These are phyloP conservation scores for Colletotrichum aenigma DNA, from an alignment of 2,329 filamentous ascomycete genomes.

Conservation along the genomic window DNA sequence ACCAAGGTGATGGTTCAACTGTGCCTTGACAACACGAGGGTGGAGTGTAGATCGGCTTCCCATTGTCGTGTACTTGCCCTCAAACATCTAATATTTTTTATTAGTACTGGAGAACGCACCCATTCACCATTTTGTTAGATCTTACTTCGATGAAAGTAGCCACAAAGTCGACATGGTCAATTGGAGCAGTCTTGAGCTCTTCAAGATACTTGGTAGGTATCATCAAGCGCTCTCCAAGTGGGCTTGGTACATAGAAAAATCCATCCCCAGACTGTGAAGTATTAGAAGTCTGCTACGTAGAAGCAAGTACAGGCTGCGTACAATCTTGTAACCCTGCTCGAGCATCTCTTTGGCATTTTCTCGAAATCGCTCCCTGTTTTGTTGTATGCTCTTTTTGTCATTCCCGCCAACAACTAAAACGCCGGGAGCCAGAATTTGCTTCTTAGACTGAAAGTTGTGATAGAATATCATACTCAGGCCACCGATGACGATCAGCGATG, in stretches of 20 bases:
- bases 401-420: background rate
- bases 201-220: slow-evolving; percentile 29
- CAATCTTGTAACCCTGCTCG: background rate
- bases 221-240: slow-evolving; percentile 30
- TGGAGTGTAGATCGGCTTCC: slow-evolving; percentile 31
- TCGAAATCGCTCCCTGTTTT: background rate
- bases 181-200: slow-evolving; percentile 28
- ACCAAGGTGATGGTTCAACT: slow-evolving; percentile 25
- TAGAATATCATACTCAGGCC: background rate
- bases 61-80: slow-evolving; percentile 34
- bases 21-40: slow-evolving; percentile 26
- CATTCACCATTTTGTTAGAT: background rate
- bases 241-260: slow-evolving; percentile 28
- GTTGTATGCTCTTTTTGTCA: background rate
- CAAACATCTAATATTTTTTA: slow-evolving; percentile 25
- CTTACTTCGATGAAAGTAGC: slow-evolving; percentile 26
- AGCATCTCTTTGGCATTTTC: background rate
- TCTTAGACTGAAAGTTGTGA: background rate
- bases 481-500: background rate
- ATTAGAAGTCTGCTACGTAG: background rate
- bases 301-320: background rate
- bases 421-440: background rate
- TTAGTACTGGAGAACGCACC: background rate
- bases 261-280: background rate
- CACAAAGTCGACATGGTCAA: slow-evolving; percentile 30